A percentile compares a stretch with the other conserved stretches of the same genome.
These are phyloP conservation scores for Paramecium biaurelia DNA, from an alignment of 73 alveolate genomes.

Conservation along the genomic window DNA sequence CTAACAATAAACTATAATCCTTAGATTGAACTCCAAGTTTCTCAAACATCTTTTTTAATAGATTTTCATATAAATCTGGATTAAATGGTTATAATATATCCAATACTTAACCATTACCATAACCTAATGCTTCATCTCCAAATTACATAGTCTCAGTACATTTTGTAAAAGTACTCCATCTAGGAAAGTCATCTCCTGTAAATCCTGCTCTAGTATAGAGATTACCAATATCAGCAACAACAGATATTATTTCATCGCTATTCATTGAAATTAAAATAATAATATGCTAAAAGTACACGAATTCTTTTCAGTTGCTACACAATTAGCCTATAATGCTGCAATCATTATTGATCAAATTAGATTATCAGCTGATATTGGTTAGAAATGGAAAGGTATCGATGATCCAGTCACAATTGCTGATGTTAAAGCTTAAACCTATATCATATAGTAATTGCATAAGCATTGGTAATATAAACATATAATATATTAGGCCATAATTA, in stretches of 20 bases:
- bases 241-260: slow-evolving; percentile 79
- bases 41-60: slow-evolving; percentile 69
- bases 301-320: slow-evolving; percentile 58
- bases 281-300: slow-evolving; percentile 42
- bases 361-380: slow-evolving; percentile 33
- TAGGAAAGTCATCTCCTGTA: slow-evolving; percentile 96
- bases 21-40: slow-evolving; percentile 73
- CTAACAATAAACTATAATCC: slow-evolving; percentile 91
- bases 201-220: slow-evolving; percentile 79
- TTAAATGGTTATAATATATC: slow-evolving; percentile 62
- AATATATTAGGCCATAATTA: slow-evolving; percentile 40
- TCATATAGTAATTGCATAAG: background rate
- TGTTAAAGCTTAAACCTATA: slow-evolving; percentile 56
- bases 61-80: slow-evolving; percentile 69
- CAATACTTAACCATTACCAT: slow-evolving; percentile 19
- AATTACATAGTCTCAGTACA: slow-evolving; percentile 56
- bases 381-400: slow-evolving; percentile 51
- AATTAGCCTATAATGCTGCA: slow-evolving; percentile 63
- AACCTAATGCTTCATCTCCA: slow-evolving; percentile 64
- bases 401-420: slow-evolving; percentile 71
- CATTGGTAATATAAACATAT: background rate
- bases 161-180: slow-evolving; percentile 76
- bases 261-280: background rate
- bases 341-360: slow-evolving; percentile 41
- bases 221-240: slow-evolving; percentile 79